phyloP scores from a whole-genome alignment of 1,139 yeast genomes.

The Geotrichum fermentans region DNA sequence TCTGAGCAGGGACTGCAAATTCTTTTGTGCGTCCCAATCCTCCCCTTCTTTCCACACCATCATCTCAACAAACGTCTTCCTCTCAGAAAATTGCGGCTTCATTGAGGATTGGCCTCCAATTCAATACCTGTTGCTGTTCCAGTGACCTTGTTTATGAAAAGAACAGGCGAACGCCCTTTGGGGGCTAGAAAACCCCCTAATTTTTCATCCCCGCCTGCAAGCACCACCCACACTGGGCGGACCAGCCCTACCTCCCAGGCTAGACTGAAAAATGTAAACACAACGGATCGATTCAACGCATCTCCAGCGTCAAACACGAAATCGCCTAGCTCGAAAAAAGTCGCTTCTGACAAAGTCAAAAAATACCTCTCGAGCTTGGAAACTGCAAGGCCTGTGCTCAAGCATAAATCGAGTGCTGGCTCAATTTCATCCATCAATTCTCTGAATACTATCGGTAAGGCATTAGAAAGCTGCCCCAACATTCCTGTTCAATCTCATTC shows the following conservation, averaged over 20 bases:
- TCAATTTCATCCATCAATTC: too few species aligned
- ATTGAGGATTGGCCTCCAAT: too few species aligned
- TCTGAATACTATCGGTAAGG: slow-evolving; percentile 7
- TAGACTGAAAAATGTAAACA: background rate
- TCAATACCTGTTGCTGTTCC: too few species aligned
- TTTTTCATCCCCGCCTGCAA: slow-evolving; percentile 2
- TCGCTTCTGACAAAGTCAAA: slow-evolving; percentile 6
- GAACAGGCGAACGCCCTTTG: slow-evolving; percentile 13
- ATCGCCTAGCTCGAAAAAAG: background rate
- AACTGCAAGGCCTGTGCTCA: background rate
- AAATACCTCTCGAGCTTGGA: slow-evolving; percentile 10
- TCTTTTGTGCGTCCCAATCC: too few species aligned
- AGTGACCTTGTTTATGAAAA: background rate
- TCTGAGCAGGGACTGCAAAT: too few species aligned
- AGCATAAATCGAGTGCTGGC: background rate
- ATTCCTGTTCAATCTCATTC: slow-evolving; percentile 9
- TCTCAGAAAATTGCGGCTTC: too few species aligned
- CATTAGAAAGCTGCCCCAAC: background rate
- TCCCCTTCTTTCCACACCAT: too few species aligned
- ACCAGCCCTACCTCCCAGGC: background rate
- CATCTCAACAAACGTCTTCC: too few species aligned
- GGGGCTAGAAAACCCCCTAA: slow-evolving; percentile 13
- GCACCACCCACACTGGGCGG: background rate
- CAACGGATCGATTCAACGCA: background rate
- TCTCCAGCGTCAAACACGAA: background rate